phyloP scores from a whole-genome alignment of 192 early-diverging fungal genomes.

The Geranomyces variabilis region DNA sequence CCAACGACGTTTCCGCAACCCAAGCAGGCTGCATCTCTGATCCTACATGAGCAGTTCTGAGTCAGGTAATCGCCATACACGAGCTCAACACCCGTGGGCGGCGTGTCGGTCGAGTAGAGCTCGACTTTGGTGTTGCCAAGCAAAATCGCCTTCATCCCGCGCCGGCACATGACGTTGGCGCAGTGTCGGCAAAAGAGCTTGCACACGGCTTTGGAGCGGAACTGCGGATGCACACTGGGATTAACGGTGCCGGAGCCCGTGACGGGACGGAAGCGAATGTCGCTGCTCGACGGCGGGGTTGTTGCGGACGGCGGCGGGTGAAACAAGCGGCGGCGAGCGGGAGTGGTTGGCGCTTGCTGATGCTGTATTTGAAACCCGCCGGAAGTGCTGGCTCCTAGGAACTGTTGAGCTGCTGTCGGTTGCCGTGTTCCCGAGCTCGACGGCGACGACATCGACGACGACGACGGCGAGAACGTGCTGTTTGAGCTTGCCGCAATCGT shows the following conservation, averaged over 20 bases:
- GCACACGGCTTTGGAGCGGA: slow-evolving; percentile 58
- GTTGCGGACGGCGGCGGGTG: slow-evolving; percentile 27
- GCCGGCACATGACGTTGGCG: slow-evolving; percentile 44
- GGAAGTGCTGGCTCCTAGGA: too few relatives aligned
- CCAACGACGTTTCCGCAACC: slow-evolving; percentile 64
- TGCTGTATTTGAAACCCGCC: neutral
- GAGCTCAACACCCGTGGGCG: slow-evolving; percentile 54
- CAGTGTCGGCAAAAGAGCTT: slow-evolving; percentile 55
- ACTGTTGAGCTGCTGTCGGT: slow-evolving; percentile 3
- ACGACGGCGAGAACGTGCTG: too few relatives aligned
- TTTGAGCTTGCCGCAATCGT: too few relatives aligned
- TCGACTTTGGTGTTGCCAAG: slow-evolving; percentile 61
- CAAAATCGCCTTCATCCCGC: slow-evolving; percentile 65
- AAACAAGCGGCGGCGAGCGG: slow-evolving; percentile 9
- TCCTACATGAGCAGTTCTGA: slow-evolving; percentile 58
- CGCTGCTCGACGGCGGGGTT: slow-evolving; percentile 17
- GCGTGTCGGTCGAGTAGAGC: slow-evolving; percentile 60
- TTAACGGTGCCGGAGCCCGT: slow-evolving; percentile 36
- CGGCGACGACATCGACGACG: neutral
- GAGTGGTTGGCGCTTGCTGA: slow-evolving; percentile 9
- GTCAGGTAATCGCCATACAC: slow-evolving; percentile 58
- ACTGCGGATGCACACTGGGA: slow-evolving; percentile 59
- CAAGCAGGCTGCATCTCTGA: slow-evolving; percentile 58
- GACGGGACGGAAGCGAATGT: neutral
- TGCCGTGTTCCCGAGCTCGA: neutral